Conservation (phyloP, 1,284 basidiomycete species). For the Caloboletus inedulis region DNA sequence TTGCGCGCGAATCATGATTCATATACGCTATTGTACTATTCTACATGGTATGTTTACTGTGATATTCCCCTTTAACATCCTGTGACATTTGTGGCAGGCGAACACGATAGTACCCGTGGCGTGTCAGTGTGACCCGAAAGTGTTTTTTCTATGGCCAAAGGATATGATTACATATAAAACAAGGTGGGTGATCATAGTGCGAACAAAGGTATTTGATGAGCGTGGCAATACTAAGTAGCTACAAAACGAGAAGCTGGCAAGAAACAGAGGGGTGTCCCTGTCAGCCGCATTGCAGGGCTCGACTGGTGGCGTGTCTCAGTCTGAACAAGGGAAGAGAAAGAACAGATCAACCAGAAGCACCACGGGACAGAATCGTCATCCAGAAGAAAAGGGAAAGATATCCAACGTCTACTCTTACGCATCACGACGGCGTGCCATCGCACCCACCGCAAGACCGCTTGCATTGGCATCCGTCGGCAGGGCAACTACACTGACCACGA, state of each 20-base stretch:
- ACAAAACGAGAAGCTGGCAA: neutral
- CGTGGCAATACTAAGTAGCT: neutral
- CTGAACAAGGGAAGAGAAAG: neutral
- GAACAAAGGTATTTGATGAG: neutral
- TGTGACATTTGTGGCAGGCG: too few relatives aligned
- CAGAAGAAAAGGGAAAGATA: neutral
- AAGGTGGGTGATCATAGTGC: neutral
- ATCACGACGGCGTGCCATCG: neutral
- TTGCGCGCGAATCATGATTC: too few relatives aligned
- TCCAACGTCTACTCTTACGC: neutral
- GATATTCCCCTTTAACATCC: too few relatives aligned
- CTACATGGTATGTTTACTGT: too few relatives aligned
- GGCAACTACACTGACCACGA: constrained; percentile 54
- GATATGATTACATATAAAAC: neutral
- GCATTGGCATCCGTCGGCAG: constrained; percentile 20
- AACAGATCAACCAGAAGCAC: neutral
- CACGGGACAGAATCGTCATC: neutral
- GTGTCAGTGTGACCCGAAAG: too few relatives aligned
- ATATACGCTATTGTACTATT: too few relatives aligned
- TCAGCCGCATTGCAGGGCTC: neutral
- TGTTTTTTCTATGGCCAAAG: too few relatives aligned
- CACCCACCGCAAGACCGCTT: constrained; percentile 19
- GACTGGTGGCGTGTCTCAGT: neutral
- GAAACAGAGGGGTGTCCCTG: neutral
- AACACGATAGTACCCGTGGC: too few relatives aligned